Conservation (phyloP, 768 basidiomycete species). For the Boletus subcaerulescens region DNA sequence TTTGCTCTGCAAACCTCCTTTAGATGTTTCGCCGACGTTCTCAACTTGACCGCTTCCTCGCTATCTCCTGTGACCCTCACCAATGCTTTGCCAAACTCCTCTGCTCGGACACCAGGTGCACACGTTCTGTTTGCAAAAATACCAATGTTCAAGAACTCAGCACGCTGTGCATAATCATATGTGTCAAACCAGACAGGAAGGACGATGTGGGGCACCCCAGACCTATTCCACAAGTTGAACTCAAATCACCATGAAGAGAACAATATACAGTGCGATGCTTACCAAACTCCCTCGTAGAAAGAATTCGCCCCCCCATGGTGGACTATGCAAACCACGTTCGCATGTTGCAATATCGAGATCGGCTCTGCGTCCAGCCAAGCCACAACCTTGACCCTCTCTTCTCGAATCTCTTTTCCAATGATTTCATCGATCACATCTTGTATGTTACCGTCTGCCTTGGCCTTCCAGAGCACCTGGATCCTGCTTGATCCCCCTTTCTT, state of each 20-base stretch:
- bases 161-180: conserved; percentile 2
- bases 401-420: not conserved
- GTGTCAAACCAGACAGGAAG: conserved; percentile 14
- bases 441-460: not conserved
- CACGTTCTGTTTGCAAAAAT: conserved; percentile 1
- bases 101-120: not conserved
- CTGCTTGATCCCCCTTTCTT: not conserved
- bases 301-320: conserved; percentile 5
- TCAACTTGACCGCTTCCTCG: conserved; percentile 1
- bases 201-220: conserved; percentile 7
- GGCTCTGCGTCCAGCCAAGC: conserved; percentile 13
- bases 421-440: not conserved
- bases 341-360: conserved; percentile 3
- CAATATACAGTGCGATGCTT: not conserved
- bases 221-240: conserved; percentile 1
- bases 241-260: not conserved
- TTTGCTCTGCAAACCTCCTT: not conserved
- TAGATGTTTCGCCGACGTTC: not conserved
- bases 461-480: conserved; percentile 13
- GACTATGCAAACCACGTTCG: not conserved
- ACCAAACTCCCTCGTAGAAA: not conserved
- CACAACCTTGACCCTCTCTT: conserved; percentile 4
- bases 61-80: conserved; percentile 2
- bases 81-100: conserved; percentile 3
- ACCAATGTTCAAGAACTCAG: conserved; percentile 2